Evolutionary conservation across 345 rosid species (phyloP).

Genomic region (Camelina laxa): DNA sequence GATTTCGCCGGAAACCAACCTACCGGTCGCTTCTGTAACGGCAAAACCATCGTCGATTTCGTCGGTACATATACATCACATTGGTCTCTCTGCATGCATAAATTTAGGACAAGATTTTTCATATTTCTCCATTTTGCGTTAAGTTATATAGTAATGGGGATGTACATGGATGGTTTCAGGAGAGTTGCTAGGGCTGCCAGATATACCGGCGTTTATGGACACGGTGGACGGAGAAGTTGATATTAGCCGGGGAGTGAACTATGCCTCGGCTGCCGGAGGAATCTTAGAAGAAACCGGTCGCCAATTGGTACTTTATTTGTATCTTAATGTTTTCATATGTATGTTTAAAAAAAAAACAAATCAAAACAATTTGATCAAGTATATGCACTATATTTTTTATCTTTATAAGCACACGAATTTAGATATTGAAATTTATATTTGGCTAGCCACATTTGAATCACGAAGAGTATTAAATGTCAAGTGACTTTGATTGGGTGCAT

Average conservation of each 20-base stretch:
- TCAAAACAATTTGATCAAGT: neutral
- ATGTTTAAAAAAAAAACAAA: neutral
- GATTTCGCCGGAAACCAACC: conserved; percentile 64
- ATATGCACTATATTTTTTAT: neutral
- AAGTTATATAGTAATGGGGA: neutral
- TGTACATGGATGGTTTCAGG: conserved; percentile 46
- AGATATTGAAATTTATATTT: neutral
- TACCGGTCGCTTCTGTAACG: conserved; percentile 86
- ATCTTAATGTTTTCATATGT: neutral
- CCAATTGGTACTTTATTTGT: conserved; percentile 38
- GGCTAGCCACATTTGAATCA: neutral
- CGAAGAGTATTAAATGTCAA: conserved; percentile 1
- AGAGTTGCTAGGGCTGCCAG: conserved; percentile 65
- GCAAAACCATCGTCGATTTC: conserved; percentile 75
- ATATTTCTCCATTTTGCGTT: neutral
- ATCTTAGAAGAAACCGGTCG: conserved; percentile 74
- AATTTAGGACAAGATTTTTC: neutral
- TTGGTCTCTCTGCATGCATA: neutral
- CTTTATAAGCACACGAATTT: neutral
- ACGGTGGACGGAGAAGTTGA: conserved; percentile 48
- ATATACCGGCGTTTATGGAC: conserved; percentile 58
- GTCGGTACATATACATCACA: conserved; percentile 48
- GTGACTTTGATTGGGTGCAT: conserved; percentile 30
- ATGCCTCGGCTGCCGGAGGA: conserved; percentile 92
- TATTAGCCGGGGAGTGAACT: conserved; percentile 67